These are phyloP conservation scores for Neurospora sp. DNA, from an alignment of 495 filamentous ascomycete species.

Conservation along the genomic window DNA sequence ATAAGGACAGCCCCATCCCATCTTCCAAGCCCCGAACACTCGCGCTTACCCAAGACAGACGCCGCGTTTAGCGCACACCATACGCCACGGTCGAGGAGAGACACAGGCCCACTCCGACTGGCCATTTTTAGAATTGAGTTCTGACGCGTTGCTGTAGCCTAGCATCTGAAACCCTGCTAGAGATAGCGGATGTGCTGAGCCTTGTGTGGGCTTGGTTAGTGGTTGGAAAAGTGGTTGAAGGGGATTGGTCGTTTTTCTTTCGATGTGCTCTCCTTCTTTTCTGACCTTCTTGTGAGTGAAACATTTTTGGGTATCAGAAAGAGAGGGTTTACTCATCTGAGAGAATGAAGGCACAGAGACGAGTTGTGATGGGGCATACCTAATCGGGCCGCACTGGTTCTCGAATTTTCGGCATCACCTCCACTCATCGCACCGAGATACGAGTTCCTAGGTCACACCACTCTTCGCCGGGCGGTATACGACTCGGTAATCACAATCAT, in stretches of 20 bases:
- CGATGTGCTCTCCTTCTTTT: background rate
- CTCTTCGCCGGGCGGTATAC: too few relatives aligned
- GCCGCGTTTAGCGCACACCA: background rate
- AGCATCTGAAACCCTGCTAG: background rate
- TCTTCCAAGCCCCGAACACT: background rate
- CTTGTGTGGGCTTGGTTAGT: background rate
- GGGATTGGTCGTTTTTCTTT: background rate
- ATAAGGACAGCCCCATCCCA: background rate
- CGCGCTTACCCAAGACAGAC: background rate
- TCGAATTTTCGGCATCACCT: background rate
- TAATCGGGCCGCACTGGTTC: background rate
- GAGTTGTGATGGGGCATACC: background rate
- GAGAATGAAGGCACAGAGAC: background rate
- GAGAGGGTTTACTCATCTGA: background rate
- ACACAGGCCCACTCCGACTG: background rate
- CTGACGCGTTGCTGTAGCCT: background rate
- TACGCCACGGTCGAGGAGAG: background rate
- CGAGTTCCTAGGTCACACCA: too few relatives aligned
- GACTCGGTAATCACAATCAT: background rate
- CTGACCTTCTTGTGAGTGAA: background rate
- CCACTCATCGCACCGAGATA: background rate
- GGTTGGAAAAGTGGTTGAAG: background rate
- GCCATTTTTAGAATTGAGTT: background rate
- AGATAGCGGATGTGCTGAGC: background rate
- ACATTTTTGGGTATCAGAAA: background rate